Conservation (phyloP, 192 early-diverging fungal species). For the Glomus cerebriforme region DNA sequence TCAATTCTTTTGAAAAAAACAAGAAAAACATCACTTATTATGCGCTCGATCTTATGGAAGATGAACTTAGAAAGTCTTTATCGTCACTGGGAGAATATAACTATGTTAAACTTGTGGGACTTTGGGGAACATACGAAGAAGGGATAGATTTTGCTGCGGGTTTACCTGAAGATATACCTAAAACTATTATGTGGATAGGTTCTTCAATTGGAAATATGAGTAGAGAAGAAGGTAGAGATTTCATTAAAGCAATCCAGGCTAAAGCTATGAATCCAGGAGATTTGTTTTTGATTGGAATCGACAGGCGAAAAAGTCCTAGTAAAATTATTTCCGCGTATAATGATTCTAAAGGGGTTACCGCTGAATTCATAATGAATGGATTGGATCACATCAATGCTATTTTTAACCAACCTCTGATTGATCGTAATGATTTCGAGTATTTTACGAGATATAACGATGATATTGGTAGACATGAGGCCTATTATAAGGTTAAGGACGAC, state of each 20-base stretch:
- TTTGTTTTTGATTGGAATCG: slow-evolving; percentile 82
- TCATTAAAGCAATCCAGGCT: slow-evolving; percentile 62
- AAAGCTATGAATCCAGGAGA: slow-evolving; percentile 68
- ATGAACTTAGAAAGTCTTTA: slow-evolving; percentile 74
- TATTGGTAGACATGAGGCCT: slow-evolving; percentile 79
- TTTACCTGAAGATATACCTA: slow-evolving; percentile 53
- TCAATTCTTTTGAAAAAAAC: slow-evolving; percentile 70
- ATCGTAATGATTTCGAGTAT: slow-evolving; percentile 69
- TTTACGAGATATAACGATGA: slow-evolving; percentile 70
- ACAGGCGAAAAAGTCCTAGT: slow-evolving; percentile 71
- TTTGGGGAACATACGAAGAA: slow-evolving; percentile 91
- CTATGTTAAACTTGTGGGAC: slow-evolving; percentile 72
- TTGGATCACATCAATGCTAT: slow-evolving; percentile 77
- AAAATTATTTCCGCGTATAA: slow-evolving; percentile 83
- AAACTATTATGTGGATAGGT: slow-evolving; percentile 87
- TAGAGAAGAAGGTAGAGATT: slow-evolving; percentile 63
- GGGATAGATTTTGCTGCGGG: slow-evolving; percentile 65
- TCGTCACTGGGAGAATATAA: slow-evolving; percentile 63
- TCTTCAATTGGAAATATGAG: slow-evolving; percentile 84
- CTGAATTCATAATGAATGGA: slow-evolving; percentile 84
- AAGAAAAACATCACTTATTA: slow-evolving; percentile 76
- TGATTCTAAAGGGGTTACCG: slow-evolving; percentile 74
- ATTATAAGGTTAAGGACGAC: slow-evolving; percentile 63
- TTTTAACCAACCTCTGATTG: slow-evolving; percentile 61
- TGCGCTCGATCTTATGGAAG: slow-evolving; percentile 86